phyloP scores from a whole-genome alignment of 2,329 filamentous ascomycete species.

The Chaetomiaceae sp. region DNA sequence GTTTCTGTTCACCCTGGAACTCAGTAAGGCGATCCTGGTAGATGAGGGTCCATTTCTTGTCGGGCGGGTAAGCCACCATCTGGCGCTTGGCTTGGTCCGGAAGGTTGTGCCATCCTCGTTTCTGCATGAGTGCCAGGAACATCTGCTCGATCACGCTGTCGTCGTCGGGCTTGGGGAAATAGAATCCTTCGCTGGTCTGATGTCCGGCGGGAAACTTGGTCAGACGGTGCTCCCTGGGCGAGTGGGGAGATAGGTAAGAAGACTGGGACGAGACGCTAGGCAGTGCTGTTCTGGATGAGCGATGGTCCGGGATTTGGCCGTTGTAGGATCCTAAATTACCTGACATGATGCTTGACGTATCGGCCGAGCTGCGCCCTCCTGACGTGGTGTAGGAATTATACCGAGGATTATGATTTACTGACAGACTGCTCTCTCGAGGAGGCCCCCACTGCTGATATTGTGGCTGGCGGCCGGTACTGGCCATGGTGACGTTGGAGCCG shows the following conservation, averaged over 20 bases:
- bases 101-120: slow-evolving; percentile 94
- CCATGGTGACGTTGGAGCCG: slow-evolving; percentile 63
- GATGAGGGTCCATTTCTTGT: slow-evolving; percentile 96
- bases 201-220: slow-evolving; percentile 46
- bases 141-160: slow-evolving; percentile 83
- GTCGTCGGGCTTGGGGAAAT: slow-evolving; percentile 69
- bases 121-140: slow-evolving; percentile 92
- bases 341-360: slow-evolving; percentile 54
- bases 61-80: slow-evolving; percentile 90
- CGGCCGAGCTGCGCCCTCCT: slow-evolving; percentile 53
- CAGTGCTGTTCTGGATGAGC: slow-evolving; percentile 49
- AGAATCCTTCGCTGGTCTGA: slow-evolving; percentile 45
- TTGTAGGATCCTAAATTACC: slow-evolving; percentile 46
- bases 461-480: slow-evolving; percentile 64
- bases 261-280: slow-evolving; percentile 54
- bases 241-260: slow-evolving; percentile 45
- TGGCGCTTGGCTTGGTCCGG: slow-evolving; percentile 91
- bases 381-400: slow-evolving; percentile 60
- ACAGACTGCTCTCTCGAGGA: slow-evolving; percentile 51
- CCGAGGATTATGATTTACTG: slow-evolving; percentile 50
- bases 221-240: slow-evolving; percentile 51
- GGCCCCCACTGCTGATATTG: slow-evolving; percentile 76
- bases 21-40: slow-evolving; percentile 93
- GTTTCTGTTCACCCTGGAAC: slow-evolving; percentile 90
- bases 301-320: slow-evolving; percentile 34